Base-by-base conservation (phyloP, 2,329 filamentous ascomycete genomes). In the Colletotrichum chlorophyti region DNA sequence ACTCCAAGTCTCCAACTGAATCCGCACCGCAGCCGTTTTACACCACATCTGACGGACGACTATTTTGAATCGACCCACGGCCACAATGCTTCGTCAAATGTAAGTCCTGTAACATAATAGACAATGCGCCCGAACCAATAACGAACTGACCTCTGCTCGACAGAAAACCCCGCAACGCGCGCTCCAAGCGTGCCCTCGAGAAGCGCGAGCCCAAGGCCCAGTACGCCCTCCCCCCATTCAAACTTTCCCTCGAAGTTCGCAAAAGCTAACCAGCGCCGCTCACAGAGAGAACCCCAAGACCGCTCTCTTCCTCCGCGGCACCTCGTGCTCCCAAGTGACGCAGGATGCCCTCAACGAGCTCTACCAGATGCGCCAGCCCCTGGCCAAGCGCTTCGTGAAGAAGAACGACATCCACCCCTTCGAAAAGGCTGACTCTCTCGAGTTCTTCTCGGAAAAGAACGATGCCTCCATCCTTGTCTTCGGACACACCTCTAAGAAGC, bases 361-460 rank as follows among this genome's bases (percentile, higher is more conserved):
- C 54, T 86, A 92, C 75, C 85, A 91, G 45, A 82, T 99, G 70
- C 93, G 94, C 68, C 88, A 90, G 69, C 93, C 93, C 3, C 83
- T 94, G 61, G 88, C 89, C 64, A 89, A 96, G 75, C 93, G 93
- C 66, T 97, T 99, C 79, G 91, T 87, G 76, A 99, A 98, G 84
- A 98, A 98, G 81, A 99, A 99, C 76, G 83, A 87, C 66, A 90
- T 97, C 68, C 93, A 95, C 75, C 95, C 95, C 2, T 99, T 99
- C 75, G 94, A 97, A 74, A 93, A 96, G 72, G 79, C 90, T 63
- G 82, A 89, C 24, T 94, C 90, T 50, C 84, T 98, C 65, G 92
- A 97, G 76, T 99, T 99, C 80, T 93, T 99, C 80, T 89, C 90
- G 63, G 88, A 93, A 72, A 99, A 98, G 81, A 99, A 99, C 77